A percentile compares a stretch with the other conserved stretches of the same genome.
These are phyloP conservation scores for Panicum miliaceum DNA, from an alignment of 176 grass and related monocot genomes.

Conservation along the genomic window DNA sequence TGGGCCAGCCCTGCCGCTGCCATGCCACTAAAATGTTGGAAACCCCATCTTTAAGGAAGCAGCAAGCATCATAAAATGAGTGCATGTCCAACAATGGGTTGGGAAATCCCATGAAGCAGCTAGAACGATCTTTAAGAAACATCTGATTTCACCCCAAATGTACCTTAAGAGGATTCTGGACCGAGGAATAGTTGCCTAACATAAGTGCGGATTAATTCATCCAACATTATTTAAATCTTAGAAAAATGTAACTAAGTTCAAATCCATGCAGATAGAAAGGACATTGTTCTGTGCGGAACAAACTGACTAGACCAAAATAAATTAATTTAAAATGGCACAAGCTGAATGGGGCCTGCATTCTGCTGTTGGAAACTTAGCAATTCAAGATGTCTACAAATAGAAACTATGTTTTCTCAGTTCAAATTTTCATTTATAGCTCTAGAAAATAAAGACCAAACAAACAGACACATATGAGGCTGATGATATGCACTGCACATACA, in stretches of 20 bases:
- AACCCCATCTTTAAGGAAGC: neutral
- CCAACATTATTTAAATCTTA: neutral
- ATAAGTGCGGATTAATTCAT: neutral
- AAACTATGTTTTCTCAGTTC: neutral
- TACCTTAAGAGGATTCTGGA: neutral
- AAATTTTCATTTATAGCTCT: neutral
- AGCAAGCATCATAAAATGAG: neutral
- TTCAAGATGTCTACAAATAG: neutral
- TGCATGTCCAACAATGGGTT: neutral
- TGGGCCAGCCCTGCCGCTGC: too few relatives aligned
- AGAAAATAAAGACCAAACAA: constrained; percentile 9
- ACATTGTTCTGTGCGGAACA: neutral
- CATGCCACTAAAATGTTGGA: neutral
- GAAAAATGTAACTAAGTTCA: neutral
- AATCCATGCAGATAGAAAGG: neutral
- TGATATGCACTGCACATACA: neutral
- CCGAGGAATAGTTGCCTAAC: neutral
- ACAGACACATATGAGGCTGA: neutral
- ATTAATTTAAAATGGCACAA: neutral
- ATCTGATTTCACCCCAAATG: neutral
- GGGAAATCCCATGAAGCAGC: neutral
- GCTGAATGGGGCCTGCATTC: neutral
- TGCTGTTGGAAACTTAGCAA: neutral
- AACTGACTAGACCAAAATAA: neutral
- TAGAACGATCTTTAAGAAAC: neutral